A percentile compares a stretch with the other conserved stretches of the same genome.
phyloP scores from a whole-genome alignment of 1,139 yeast species.

The Geotrichum macrosporum region DNA sequence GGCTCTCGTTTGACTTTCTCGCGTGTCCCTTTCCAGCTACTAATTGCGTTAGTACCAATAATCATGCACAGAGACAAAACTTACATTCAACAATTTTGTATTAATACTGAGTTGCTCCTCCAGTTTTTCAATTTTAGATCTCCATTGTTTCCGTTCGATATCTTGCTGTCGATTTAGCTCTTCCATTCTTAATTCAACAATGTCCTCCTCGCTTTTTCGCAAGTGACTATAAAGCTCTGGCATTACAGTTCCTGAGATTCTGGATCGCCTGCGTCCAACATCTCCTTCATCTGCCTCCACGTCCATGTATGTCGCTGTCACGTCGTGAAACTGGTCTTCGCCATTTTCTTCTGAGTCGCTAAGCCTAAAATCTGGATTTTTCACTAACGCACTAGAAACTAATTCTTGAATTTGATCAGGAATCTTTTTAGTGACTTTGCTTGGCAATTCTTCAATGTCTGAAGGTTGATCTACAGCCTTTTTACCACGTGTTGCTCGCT shows the following conservation, averaged over 20 bases:
- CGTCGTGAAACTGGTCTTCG: no score
- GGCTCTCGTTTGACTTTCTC: background rate
- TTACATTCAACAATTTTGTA: background rate
- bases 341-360: no score
- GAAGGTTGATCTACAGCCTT: no score
- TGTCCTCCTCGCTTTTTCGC: slow-evolving; percentile 1
- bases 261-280: background rate
- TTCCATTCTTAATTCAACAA: background rate
- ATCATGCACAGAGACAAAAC: no score
- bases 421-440: no score
- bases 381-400: no score
- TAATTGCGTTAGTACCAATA: no score
- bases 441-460: no score
- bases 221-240: slow-evolving; percentile 2
- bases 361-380: no score
- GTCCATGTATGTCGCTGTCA: no score
- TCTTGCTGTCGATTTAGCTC: slow-evolving; percentile 6
- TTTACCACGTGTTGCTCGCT: no score
- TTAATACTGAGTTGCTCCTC: background rate
- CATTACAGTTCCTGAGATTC: background rate
- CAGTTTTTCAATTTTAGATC: background rate
- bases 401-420: no score
- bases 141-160: background rate
- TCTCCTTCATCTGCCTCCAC: background rate
- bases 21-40: background rate